Conservation (phyloP, 306 rosid genomes). For the Luffa aegyptiaca region DNA sequence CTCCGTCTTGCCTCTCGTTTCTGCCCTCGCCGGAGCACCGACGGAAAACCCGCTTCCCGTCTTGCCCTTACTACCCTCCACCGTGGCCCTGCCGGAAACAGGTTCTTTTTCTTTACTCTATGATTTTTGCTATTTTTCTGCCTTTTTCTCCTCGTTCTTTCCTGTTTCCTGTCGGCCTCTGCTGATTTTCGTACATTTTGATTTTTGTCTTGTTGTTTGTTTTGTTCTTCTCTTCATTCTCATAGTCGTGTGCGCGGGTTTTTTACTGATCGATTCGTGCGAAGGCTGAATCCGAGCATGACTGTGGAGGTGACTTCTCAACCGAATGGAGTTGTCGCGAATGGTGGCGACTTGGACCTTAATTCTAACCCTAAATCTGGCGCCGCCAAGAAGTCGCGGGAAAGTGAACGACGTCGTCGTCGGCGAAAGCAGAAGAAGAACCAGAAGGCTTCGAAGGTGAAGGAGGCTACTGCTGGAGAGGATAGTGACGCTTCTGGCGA, state of each 20-base stretch:
- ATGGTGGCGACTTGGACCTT: conserved; percentile 33
- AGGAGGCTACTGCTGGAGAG: conserved; percentile 20
- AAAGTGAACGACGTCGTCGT: conserved; percentile 90
- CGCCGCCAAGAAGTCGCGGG: conserved; percentile 47
- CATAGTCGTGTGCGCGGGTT: not conserved
- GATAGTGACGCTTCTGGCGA: conserved; percentile 34
- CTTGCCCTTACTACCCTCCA: no score
- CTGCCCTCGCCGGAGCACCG: not conserved
- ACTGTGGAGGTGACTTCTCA: conserved; percentile 47
- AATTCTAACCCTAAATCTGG: conserved; percentile 24
- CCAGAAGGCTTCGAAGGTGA: conserved; percentile 40
- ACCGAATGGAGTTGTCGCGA: conserved; percentile 45
- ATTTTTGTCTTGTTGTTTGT: not conserved
- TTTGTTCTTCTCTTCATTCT: not conserved
- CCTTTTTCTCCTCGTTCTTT: no score
- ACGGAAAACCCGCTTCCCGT: not conserved
- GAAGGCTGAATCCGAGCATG: conserved; percentile 28
- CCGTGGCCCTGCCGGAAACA: not conserved
- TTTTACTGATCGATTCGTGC: not conserved
- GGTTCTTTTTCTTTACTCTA: not conserved
- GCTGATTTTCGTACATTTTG: not conserved
- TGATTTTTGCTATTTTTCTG: not conserved
- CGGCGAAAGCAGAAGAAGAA: conserved; percentile 91
- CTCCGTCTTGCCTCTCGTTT: not conserved
- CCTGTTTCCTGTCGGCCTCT: not conserved